Evolutionary conservation across 179 eudicot genomes (phyloP).

Genomic region (Kewa caespitosa): DNA sequence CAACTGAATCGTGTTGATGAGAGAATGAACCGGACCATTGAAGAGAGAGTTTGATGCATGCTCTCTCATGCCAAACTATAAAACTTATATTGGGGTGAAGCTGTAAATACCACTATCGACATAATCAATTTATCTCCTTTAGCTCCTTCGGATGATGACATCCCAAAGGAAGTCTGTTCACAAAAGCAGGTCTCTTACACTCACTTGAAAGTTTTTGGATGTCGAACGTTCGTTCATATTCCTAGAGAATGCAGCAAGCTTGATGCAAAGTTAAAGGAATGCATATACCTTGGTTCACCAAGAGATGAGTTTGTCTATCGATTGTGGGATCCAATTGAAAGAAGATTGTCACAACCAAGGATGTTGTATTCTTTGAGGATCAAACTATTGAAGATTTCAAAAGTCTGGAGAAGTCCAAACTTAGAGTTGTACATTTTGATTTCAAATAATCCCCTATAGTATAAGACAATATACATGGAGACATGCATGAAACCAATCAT

Average conservation of each 20-base stretch:
- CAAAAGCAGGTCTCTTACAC: neutral
- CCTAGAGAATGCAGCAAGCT: neutral
- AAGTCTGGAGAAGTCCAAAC: neutral
- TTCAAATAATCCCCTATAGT: neutral
- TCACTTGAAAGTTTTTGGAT: neutral
- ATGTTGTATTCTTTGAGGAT: neutral
- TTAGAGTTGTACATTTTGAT: too few species aligned
- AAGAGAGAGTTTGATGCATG: neutral
- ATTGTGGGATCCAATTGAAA: neutral
- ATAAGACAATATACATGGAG: neutral
- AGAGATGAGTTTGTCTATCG: neutral
- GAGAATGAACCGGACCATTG: neutral
- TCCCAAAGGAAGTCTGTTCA: slow-evolving; percentile 1
- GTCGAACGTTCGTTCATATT: neutral
- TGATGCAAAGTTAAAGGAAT: neutral
- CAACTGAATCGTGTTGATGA: neutral
- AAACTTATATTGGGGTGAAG: neutral
- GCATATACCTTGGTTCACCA: neutral
- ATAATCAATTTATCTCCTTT: slow-evolving; percentile 10
- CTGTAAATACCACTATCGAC: neutral
- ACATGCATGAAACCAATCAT: neutral
- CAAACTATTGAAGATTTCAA: neutral
- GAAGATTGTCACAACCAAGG: neutral
- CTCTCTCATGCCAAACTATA: neutral
- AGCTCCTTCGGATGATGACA: neutral